Evolutionary conservation across 805 yeast genomes (phyloP).

Genomic region (Candida hispaniensis): DNA sequence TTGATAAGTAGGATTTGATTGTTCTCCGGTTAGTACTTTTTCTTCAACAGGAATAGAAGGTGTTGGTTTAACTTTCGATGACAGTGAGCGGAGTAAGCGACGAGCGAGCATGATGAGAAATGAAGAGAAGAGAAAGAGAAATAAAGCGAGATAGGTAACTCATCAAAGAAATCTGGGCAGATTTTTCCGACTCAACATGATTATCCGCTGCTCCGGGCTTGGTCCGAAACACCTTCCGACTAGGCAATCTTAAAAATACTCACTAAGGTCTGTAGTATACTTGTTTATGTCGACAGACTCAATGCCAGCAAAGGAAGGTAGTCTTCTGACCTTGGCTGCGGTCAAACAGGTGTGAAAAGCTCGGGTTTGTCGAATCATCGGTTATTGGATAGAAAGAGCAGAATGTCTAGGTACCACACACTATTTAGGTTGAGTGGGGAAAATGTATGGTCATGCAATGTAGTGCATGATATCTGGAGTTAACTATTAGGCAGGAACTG

Average conservation of each 20-base stretch:
- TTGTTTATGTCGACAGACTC: constrained; percentile 26
- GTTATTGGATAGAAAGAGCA: neutral
- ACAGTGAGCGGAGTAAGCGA: constrained; percentile 1
- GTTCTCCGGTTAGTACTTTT: constrained; percentile 18
- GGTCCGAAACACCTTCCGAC: too few relatives aligned
- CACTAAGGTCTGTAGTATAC: constrained; percentile 23
- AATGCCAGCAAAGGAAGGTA: constrained; percentile 30
- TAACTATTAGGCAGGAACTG: too few relatives aligned
- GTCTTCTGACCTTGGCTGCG: constrained; percentile 18
- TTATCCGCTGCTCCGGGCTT: too few relatives aligned
- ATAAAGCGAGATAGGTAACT: too few relatives aligned
- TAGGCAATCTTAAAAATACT: too few relatives aligned
- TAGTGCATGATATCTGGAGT: too few relatives aligned
- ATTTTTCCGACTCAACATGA: too few relatives aligned
- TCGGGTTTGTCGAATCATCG: too few relatives aligned
- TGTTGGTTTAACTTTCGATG: constrained; percentile 12
- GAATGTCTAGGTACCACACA: neutral
- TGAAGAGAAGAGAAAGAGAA: too few relatives aligned
- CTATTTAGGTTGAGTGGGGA: constrained; percentile 1
- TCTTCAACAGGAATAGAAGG: constrained; percentile 18
- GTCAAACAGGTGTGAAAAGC: constrained; percentile 3
- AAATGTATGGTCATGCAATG: constrained; percentile 1
- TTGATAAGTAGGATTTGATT: constrained; percentile 16
- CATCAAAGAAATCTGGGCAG: too few relatives aligned
- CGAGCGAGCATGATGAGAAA: neutral